Base-by-base conservation (phyloP, 345 rosid species). In the Euphorbia pulcherrima region DNA sequence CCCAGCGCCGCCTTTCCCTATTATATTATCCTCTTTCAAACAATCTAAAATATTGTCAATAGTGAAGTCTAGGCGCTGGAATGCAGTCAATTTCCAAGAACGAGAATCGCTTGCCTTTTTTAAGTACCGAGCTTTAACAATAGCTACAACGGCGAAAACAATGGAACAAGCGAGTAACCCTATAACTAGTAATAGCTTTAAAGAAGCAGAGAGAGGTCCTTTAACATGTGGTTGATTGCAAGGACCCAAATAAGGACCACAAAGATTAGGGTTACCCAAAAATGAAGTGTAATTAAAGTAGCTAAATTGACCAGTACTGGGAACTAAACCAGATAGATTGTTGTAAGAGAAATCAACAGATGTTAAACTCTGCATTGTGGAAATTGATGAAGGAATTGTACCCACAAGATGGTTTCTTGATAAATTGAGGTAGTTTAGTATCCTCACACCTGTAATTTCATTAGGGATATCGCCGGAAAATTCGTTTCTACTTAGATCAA, bases 1-100 rank as follows among this genome's bases (percentile, higher is more conserved):
- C 41, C 97, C 97, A 0, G 97, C 97, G 57, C 97, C 97, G 27
- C 97, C 96, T 82, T 92, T 92, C 46, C 97, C 96, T 17, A 92
- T 89, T 1, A 92, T 89, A 75, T 89, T 92, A 76, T 92, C 94
- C 79, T 92, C 97, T 67, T 89, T 92, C 74, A 92, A 82, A 75
- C 84, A 81, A 69, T 89, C 90, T 75, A 92, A 73, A 40, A 92
- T 88, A 74, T 92, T 94, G 51, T 92, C 97, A 51, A 86, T 86
- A 29, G 87, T 82, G 79, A 92, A 89, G 75, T 92, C 96, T 79
- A 89, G 71, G 63, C 96, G 88, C 73, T 92, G 97, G 87, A 92
- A 92, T n/a, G 97, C 90, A n/a, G 96, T 92, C 69, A 92, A 52
- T 72, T 83, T 89, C 97, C 97, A 92, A 21, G 97, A 87, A 0